A percentile compares a stretch with the other conserved stretches of the same genome.
phyloP scores from a whole-genome alignment of 345 rosid species.

The Hypericum perforatum region DNA sequence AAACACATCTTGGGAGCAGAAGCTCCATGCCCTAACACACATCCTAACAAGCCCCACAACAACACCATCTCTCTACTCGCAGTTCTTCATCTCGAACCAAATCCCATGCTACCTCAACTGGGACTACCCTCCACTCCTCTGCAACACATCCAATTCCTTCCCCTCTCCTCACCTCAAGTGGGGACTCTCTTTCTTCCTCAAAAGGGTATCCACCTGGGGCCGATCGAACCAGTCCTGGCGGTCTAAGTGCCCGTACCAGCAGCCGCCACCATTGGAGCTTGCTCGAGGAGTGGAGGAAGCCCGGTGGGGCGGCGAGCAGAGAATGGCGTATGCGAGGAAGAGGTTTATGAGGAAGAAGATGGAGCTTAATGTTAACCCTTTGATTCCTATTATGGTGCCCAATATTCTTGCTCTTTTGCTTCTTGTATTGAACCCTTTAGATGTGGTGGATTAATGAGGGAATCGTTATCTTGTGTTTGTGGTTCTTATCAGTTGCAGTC shows the following conservation, averaged over 20 bases:
- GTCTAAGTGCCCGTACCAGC: constrained; percentile 66
- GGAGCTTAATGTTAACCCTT: constrained; percentile 35
- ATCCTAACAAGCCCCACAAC: constrained; percentile 43
- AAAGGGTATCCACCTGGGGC: constrained; percentile 42
- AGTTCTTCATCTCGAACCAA: constrained; percentile 37
- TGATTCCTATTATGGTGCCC: constrained; percentile 48
- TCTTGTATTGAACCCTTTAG: constrained; percentile 44
- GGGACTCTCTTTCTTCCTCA: constrained; percentile 25
- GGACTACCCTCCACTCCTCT: constrained; percentile 69
- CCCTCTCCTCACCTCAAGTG: constrained; percentile 32
- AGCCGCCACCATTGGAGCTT: constrained; percentile 58
- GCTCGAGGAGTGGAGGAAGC: constrained; percentile 64
- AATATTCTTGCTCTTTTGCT: constrained; percentile 45
- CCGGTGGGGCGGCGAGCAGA: constrained; percentile 49
- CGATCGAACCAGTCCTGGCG: constrained; percentile 61
- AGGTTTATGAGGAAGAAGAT: constrained; percentile 44
- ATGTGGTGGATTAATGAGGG: constrained; percentile 8
- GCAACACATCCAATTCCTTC: constrained; percentile 13
- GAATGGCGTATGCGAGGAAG: constrained; percentile 43
- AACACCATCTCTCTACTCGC: constrained; percentile 41
- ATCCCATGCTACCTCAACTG: constrained; percentile 52
- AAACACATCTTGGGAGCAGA: constrained; percentile 32
- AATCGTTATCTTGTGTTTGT: background rate
- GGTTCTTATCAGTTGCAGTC: no score
- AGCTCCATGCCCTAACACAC: constrained; percentile 41